These are phyloP conservation scores for Vitis riparia DNA, from an alignment of 164 flowering plant genomes.

Conservation along the genomic window DNA sequence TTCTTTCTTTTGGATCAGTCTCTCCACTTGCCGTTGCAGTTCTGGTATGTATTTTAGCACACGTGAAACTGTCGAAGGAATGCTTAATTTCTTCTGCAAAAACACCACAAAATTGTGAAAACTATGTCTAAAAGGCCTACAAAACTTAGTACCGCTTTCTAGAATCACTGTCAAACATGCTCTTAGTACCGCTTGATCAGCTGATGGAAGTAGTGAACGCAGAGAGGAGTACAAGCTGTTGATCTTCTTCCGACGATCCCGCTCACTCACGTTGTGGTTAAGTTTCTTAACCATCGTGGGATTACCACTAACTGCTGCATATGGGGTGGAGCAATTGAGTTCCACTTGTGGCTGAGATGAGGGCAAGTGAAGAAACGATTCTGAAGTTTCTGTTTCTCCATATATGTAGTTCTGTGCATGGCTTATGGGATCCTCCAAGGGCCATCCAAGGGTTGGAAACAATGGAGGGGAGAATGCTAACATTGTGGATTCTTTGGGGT, in stretches of 20 bases:
- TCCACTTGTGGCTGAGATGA: not conserved
- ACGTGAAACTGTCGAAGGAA: conserved; percentile 52
- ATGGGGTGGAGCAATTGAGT: not conserved
- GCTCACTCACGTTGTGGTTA: conserved; percentile 19
- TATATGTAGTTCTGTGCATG: conserved; percentile 1
- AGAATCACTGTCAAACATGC: too few species aligned
- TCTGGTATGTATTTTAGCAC: conserved; percentile 66
- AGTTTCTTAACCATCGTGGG: conserved; percentile 17
- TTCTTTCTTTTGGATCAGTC: conserved; percentile 37
- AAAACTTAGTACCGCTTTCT: not conserved
- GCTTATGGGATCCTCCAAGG: conserved; percentile 10
- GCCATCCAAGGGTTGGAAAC: conserved; percentile 24
- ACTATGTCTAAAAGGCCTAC: not conserved
- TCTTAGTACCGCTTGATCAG: conserved; percentile 12
- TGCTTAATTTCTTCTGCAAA: conserved; percentile 59
- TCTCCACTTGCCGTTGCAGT: conserved; percentile 54
- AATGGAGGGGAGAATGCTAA: conserved; percentile 17
- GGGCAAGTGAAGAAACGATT: conserved; percentile 7
- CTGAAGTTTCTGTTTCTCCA: not conserved
- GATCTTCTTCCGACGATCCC: conserved; percentile 15
- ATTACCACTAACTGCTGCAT: not conserved
- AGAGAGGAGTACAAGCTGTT: conserved; percentile 18
- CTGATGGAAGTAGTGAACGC: conserved; percentile 12
- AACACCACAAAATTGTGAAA: not conserved
- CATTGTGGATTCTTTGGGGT: conserved; percentile 10